Evolutionary conservation across 2,329 filamentous ascomycete species (phyloP).

Genomic region (Verticillium nonalfalfae): DNA sequence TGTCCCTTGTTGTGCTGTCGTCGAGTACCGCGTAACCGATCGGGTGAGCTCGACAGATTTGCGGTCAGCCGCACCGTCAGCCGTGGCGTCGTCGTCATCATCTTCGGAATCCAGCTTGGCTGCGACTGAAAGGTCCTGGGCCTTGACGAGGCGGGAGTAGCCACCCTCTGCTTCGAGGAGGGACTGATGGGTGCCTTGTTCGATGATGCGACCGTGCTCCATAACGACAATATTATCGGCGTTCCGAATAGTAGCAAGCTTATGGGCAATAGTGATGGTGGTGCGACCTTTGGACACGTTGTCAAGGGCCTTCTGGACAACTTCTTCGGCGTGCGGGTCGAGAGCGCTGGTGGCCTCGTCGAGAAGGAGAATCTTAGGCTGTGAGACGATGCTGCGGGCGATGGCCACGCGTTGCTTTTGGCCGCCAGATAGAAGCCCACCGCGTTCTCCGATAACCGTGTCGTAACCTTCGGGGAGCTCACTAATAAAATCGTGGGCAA

Average conservation of each 20-base stretch:
- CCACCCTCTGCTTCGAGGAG: slow-evolving; percentile 7
- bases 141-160: slow-evolving; percentile 15
- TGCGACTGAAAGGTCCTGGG: slow-evolving; percentile 10
- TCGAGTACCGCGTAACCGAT: slow-evolving; percentile 22
- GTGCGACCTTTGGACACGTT: slow-evolving; percentile 48
- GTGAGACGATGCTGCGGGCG: slow-evolving; percentile 28
- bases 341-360: slow-evolving; percentile 59
- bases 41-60: slow-evolving; percentile 14
- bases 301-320: slow-evolving; percentile 48
- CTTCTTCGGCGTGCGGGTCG: slow-evolving; percentile 29
- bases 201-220: slow-evolving; percentile 16
- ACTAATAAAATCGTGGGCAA: slow-evolving; percentile 43
- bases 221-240: slow-evolving; percentile 22
- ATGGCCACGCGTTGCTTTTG: slow-evolving; percentile 60
- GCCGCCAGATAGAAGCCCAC: slow-evolving; percentile 56
- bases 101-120: not conserved
- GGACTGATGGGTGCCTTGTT: slow-evolving; percentile 17
- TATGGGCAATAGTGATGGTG: slow-evolving; percentile 34
- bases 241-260: slow-evolving; percentile 14
- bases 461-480: slow-evolving; percentile 45
- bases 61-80: not conserved
- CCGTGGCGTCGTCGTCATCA: slow-evolving; percentile 7
- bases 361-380: slow-evolving; percentile 48
- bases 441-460: slow-evolving; percentile 55
- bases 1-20: slow-evolving; percentile 21